Evolutionary conservation across 176 grass and related monocot species (phyloP).

Genomic region (Oropetium thomaeum): DNA sequence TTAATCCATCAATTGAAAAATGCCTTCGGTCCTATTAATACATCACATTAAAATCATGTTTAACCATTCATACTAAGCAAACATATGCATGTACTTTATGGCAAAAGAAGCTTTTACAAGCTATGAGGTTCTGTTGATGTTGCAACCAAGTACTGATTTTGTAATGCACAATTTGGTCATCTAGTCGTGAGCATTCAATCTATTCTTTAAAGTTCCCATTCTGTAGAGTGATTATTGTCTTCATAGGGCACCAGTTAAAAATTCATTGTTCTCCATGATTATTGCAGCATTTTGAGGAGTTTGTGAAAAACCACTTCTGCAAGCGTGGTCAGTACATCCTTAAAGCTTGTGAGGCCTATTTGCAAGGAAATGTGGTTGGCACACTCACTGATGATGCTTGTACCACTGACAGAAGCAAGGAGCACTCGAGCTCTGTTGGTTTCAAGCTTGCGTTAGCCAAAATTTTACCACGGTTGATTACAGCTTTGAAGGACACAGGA

Average conservation of each 20-base stretch:
- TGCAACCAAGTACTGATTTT: neutral
- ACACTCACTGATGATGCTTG: conserved; percentile 69
- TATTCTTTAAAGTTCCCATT: neutral
- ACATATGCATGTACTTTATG: neutral
- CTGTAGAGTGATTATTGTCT: neutral
- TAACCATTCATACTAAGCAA: neutral
- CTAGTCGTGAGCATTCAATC: neutral
- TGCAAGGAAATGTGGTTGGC: conserved; percentile 70
- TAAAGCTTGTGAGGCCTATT: conserved; percentile 89
- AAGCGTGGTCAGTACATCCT: conserved; percentile 78
- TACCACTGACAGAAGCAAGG: conserved; percentile 59
- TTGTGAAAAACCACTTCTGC: conserved; percentile 70
- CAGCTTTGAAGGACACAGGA: conserved; percentile 59
- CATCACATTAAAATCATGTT: neutral
- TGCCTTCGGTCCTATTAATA: too few species aligned
- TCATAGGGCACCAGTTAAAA: neutral
- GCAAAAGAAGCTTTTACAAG: neutral
- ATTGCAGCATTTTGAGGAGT: conserved; percentile 84
- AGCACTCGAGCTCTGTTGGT: conserved; percentile 72
- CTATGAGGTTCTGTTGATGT: neutral
- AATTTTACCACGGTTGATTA: conserved; percentile 71
- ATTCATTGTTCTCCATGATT: neutral
- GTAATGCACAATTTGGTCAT: neutral
- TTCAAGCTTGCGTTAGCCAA: conserved; percentile 89
- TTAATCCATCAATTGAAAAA: neutral